A percentile compares a stretch with the other conserved stretches of the same genome.
Conservation (phyloP, 352 stramenopile genomes). For the Pythium myriotylum region DNA sequence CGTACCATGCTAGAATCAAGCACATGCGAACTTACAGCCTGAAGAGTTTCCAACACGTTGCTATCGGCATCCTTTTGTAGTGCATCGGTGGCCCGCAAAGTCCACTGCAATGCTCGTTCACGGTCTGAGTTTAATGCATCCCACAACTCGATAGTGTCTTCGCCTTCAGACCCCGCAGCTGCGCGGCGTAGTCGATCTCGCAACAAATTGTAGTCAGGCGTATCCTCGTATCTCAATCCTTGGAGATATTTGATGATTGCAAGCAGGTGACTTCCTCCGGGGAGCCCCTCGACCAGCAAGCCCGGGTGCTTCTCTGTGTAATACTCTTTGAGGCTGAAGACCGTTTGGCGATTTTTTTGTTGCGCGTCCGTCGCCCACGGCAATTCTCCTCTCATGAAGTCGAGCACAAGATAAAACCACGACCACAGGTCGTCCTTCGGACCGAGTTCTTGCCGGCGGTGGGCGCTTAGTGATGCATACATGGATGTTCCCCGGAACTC, state of each 20-base stretch:
- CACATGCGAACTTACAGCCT: slow-evolving; percentile 34
- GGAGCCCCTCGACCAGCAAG: slow-evolving; percentile 73
- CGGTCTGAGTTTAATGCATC: slow-evolving; percentile 42
- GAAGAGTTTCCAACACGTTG: slow-evolving; percentile 47
- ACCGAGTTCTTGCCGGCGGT: slow-evolving; percentile 75
- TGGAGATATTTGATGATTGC: slow-evolving; percentile 81
- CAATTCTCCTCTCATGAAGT: slow-evolving; percentile 86
- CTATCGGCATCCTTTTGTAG: slow-evolving; percentile 37
- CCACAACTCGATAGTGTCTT: slow-evolving; percentile 51
- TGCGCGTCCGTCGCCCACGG: slow-evolving; percentile 83
- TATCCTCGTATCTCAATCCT: slow-evolving; percentile 71
- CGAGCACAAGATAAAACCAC: slow-evolving; percentile 89
- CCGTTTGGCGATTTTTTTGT: slow-evolving; percentile 81
- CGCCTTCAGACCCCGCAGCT: slow-evolving; percentile 34
- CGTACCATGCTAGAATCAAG: no score
- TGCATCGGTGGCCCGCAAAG: slow-evolving; percentile 48
- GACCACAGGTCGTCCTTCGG: slow-evolving; percentile 90
- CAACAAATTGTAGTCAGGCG: slow-evolving; percentile 68
- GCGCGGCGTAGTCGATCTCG: slow-evolving; percentile 42
- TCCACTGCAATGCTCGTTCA: slow-evolving; percentile 65
- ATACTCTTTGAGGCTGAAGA: slow-evolving; percentile 82
- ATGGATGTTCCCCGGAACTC: slow-evolving; percentile 89
- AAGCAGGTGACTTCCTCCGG: slow-evolving; percentile 66
- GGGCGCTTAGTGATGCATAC: slow-evolving; percentile 88
- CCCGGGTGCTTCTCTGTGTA: slow-evolving; percentile 76